Conservation (phyloP, 805 yeast species). For the Saccharomycopsis schoenii region DNA sequence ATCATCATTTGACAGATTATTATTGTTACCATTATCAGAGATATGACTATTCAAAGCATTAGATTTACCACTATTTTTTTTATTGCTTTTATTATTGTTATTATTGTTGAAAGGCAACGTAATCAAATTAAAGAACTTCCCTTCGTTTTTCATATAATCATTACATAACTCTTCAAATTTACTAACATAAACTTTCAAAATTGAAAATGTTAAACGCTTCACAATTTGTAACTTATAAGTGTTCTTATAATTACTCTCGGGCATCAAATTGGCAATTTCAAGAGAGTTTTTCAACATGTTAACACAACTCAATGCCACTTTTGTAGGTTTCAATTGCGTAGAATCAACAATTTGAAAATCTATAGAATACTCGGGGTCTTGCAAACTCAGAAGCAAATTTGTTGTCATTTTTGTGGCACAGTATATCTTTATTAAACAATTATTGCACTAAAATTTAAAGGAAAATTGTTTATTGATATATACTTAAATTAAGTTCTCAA, state of each 20-base stretch:
- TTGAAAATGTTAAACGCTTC: neutral
- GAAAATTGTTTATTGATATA: too few relatives aligned
- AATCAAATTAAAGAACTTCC: conserved; percentile 10
- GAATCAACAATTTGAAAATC: conserved; percentile 8
- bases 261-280: conserved; percentile 5
- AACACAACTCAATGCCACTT: conserved; percentile 4
- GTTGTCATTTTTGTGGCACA: neutral
- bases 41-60: neutral
- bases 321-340: conserved; percentile 9
- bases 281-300: conserved; percentile 10
- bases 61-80: neutral
- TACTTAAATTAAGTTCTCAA: too few relatives aligned
- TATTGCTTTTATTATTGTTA: neutral
- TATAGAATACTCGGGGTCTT: conserved; percentile 4
- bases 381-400: neutral
- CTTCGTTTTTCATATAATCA: neutral
- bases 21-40: neutral
- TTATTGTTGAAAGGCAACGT: conserved; percentile 4
- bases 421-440: too few relatives aligned
- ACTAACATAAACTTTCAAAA: neutral
- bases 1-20: neutral
- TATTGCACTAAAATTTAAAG: too few relatives aligned
- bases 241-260: neutral
- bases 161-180: conserved; percentile 6
- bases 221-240: conserved; percentile 1